phyloP scores from a whole-genome alignment of 768 basidiomycete genomes.

The Asterophora lycoperdoides region DNA sequence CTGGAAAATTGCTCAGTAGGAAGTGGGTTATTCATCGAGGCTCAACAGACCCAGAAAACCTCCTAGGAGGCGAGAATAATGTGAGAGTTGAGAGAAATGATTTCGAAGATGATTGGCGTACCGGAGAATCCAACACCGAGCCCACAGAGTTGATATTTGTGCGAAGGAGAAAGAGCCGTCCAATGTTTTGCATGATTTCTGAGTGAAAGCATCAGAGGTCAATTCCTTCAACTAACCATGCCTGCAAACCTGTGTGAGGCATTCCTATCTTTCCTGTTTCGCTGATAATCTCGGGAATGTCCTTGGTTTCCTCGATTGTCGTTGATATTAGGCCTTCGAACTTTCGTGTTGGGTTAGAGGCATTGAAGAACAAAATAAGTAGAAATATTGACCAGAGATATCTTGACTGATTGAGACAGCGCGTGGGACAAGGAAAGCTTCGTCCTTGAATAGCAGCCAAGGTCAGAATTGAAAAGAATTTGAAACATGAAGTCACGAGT shows the following conservation, averaged over 20 bases:
- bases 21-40: neutral
- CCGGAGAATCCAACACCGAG: constrained; percentile 93
- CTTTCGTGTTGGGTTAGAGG: constrained; percentile 28
- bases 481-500: constrained; percentile 9
- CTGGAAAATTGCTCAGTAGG: constrained; percentile 34
- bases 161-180: constrained; percentile 86
- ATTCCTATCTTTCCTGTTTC: constrained; percentile 94
- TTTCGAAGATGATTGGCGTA: constrained; percentile 23
- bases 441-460: constrained; percentile 54
- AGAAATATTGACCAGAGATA: constrained; percentile 62
- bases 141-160: constrained; percentile 96
- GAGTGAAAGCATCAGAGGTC: constrained; percentile 9
- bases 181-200: constrained; percentile 98
- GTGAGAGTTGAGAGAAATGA: neutral
- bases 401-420: constrained; percentile 94
- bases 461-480: neutral
- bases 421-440: constrained; percentile 94
- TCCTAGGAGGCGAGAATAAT: constrained; percentile 45
- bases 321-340: constrained; percentile 91
- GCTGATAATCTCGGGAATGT: constrained; percentile 89
- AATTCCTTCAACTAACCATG: constrained; percentile 9
- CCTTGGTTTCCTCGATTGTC: constrained; percentile 95
- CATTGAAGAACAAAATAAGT: neutral
- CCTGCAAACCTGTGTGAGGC: constrained; percentile 64
- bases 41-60: constrained; percentile 79